Conservation (phyloP, 2,329 filamentous ascomycete genomes). For the Pseudocercospora cruenta region DNA sequence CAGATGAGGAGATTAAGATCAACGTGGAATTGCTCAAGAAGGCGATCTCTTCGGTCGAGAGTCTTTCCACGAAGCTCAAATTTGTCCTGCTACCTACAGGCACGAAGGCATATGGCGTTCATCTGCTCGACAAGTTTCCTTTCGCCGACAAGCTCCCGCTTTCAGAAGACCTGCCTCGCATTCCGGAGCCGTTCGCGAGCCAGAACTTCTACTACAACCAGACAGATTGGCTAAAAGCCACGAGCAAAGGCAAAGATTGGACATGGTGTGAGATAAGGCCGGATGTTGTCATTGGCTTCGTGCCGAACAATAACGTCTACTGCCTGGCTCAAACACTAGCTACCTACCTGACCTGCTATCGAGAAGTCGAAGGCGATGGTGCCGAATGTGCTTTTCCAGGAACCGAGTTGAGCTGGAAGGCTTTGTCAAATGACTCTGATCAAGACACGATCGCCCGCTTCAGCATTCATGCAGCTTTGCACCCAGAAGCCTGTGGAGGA, state of each 20-base stretch:
- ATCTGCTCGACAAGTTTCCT: conserved; percentile 46
- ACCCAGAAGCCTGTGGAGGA: conserved; percentile 20
- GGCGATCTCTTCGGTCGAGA: conserved; percentile 42
- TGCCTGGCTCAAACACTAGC: conserved; percentile 40
- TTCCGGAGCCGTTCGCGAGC: conserved; percentile 36
- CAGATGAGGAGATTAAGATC: conserved; percentile 43
- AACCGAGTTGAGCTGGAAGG: conserved; percentile 38
- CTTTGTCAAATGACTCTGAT: conserved; percentile 40
- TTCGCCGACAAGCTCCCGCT: conserved; percentile 41
- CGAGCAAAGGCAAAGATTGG: conserved; percentile 40
- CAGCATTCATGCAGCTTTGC: conserved; percentile 26
- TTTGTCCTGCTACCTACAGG: conserved; percentile 45
- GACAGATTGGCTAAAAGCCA: conserved; percentile 40
- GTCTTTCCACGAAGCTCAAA: conserved; percentile 41
- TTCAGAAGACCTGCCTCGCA: conserved; percentile 38
- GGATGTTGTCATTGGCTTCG: conserved; percentile 45
- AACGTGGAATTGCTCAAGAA: conserved; percentile 48
- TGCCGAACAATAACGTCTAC: conserved; percentile 45
- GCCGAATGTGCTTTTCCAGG: conserved; percentile 44
- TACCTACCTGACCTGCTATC: conserved; percentile 41
- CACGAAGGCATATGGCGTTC: conserved; percentile 47
- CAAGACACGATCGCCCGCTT: conserved; percentile 40
- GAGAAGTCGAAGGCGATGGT: conserved; percentile 42
- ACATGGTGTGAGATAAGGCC: conserved; percentile 44
- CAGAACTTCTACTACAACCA: conserved; percentile 44